Conservation (phyloP, 2,329 filamentous ascomycete species). For the Phoma sp. region DNA sequence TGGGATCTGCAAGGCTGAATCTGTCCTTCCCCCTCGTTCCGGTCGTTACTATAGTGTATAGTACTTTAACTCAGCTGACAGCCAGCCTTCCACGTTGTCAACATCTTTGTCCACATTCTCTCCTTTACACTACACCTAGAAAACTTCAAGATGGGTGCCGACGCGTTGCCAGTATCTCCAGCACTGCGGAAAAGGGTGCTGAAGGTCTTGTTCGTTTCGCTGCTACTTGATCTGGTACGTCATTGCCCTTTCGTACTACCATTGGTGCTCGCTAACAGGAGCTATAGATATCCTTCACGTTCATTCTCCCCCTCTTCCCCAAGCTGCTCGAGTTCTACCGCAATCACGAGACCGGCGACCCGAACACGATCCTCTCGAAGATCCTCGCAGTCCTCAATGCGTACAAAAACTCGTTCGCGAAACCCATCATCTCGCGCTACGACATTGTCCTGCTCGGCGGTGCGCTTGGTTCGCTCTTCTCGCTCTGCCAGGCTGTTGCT, state of each 20-base stretch:
- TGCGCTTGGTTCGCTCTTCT: constrained; percentile 92
- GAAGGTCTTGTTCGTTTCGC: constrained; percentile 84
- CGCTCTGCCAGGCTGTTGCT: constrained; percentile 87
- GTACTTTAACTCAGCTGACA: constrained; percentile 15
- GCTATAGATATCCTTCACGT: constrained; percentile 93
- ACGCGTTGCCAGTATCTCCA: constrained; percentile 46
- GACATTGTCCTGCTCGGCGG: constrained; percentile 96
- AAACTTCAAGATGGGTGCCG: constrained; percentile 23
- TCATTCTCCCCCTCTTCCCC: constrained; percentile 95
- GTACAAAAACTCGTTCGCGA: constrained; percentile 92
- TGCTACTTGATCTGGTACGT: constrained; percentile 86
- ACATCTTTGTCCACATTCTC: constrained; percentile 7
- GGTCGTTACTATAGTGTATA: constrained; percentile 27
- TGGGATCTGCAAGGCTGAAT: constrained; percentile 20
- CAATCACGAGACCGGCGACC: constrained; percentile 72
- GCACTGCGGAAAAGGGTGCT: constrained; percentile 78
- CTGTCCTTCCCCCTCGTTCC: constrained; percentile 24
- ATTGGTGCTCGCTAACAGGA: constrained; percentile 14
- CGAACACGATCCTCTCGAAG: constrained; percentile 74
- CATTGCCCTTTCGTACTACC: constrained; percentile 24
- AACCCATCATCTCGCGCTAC: constrained; percentile 93
- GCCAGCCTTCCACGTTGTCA: constrained; percentile 20
- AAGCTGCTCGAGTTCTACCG: constrained; percentile 96
- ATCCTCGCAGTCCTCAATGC: constrained; percentile 85
- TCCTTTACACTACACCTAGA: not conserved